These are phyloP conservation scores for Zoysia pacifica DNA, from an alignment of 176 grass and related monocot species.

Conservation along the genomic window DNA sequence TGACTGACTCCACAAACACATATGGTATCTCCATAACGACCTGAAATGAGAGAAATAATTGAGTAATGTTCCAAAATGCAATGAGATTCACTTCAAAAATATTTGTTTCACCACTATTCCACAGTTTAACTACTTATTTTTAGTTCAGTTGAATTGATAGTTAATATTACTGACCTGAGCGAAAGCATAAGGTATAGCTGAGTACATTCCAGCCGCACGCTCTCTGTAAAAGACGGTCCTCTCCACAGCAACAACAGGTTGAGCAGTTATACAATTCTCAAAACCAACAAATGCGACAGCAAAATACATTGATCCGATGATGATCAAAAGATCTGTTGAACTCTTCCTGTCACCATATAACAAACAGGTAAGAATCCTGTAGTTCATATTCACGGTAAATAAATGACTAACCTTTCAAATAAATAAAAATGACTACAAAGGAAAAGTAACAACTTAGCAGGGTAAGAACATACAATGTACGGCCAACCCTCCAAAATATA, in stretches of 20 bases:
- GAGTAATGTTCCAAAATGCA: constrained; percentile 8
- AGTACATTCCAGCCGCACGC: constrained; percentile 74
- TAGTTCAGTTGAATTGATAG: constrained; percentile 33
- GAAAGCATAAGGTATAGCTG: constrained; percentile 75
- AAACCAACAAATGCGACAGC: constrained; percentile 68
- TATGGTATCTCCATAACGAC: constrained; percentile 82
- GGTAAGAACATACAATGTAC: constrained; percentile 55
- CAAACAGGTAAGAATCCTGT: constrained; percentile 23
- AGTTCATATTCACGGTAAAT: constrained; percentile 11
- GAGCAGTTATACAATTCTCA: constrained; percentile 61
- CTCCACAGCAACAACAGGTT: constrained; percentile 66
- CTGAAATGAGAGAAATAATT: constrained; percentile 35
- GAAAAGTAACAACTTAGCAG: constrained; percentile 13
- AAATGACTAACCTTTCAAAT: too few relatives aligned
- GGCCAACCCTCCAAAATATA: constrained; percentile 84
- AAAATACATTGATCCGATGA: constrained; percentile 73
- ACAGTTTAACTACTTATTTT: not conserved
- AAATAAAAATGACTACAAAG: constrained; percentile 5
- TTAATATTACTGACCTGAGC: constrained; percentile 57
- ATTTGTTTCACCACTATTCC: not conserved
- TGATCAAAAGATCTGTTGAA: constrained; percentile 51
- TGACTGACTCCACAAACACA: constrained; percentile 52
- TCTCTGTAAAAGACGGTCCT: constrained; percentile 80
- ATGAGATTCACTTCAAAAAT: constrained; percentile 15
- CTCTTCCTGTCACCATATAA: constrained; percentile 47